Percentiles rank a stretch among this genome's conserved stretches.
Evolutionary conservation across 163 green algal species (phyloP).

Genomic region (Coccomyxa subellipsoidea): DNA sequence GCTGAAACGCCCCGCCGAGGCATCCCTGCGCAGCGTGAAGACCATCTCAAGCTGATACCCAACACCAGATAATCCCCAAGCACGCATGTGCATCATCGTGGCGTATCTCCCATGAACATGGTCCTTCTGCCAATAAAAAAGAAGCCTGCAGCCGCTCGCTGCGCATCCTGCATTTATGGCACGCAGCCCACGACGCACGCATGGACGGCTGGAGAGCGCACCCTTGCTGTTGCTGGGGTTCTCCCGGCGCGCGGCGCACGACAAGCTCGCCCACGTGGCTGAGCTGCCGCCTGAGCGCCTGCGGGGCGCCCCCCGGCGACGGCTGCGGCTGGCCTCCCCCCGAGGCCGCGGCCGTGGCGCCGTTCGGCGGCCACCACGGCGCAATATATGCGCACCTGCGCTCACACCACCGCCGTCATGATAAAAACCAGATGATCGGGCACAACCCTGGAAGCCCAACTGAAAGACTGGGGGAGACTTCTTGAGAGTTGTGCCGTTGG

Average conservation of each 20-base stretch:
- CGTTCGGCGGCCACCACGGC: slow-evolving; percentile 41
- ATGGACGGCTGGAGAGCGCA: not conserved
- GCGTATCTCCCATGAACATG: too few relatives aligned
- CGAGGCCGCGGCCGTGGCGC: not conserved
- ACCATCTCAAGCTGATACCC: too few relatives aligned
- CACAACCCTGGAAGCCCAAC: too few relatives aligned
- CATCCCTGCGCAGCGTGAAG: not conserved
- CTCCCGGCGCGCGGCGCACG: slow-evolving; percentile 9
- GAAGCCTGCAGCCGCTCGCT: too few relatives aligned
- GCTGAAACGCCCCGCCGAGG: not conserved
- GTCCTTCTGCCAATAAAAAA: too few relatives aligned
- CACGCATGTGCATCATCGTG: too few relatives aligned
- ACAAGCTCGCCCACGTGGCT: slow-evolving; percentile 12
- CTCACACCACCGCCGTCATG: too few relatives aligned
- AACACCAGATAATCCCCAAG: not conserved
- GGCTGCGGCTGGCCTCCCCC: not conserved
- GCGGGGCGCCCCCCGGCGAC: not conserved
- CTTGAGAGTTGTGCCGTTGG: too few relatives aligned
- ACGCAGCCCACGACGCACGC: too few relatives aligned
- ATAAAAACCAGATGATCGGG: too few relatives aligned
- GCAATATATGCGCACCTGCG: slow-evolving; percentile 43
- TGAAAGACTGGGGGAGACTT: too few relatives aligned
- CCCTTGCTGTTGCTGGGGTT: not conserved
- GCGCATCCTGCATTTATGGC: too few relatives aligned
- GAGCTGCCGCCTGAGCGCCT: slow-evolving; percentile 11